Evolutionary conservation across 768 basidiomycete genomes (phyloP).

Genomic region (Leccinum aurantiacum): DNA sequence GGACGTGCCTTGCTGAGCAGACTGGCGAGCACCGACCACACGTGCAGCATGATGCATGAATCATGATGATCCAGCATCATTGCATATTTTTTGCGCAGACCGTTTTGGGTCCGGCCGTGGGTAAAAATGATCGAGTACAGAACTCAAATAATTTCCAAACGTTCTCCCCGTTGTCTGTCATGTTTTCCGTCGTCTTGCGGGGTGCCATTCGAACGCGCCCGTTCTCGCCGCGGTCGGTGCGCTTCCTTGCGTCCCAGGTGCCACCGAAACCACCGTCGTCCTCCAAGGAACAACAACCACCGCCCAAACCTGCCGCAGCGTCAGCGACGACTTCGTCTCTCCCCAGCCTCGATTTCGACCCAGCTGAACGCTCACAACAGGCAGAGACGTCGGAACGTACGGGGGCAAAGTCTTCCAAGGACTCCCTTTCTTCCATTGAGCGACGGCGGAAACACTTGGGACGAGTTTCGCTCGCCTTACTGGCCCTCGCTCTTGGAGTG

Average conservation of each 20-base stretch:
- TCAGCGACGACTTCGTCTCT: slow-evolving; percentile 21
- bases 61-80: too few relatives aligned
- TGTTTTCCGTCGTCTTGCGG: slow-evolving; percentile 27
- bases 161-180: not conserved
- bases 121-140: not conserved
- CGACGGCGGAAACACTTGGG: slow-evolving; percentile 58
- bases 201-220: slow-evolving; percentile 22
- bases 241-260: slow-evolving; percentile 20
- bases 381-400: slow-evolving; percentile 52
- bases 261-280: slow-evolving; percentile 18
- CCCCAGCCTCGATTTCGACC: slow-evolving; percentile 67
- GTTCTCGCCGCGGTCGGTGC: slow-evolving; percentile 21
- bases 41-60: too few relatives aligned
- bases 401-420: slow-evolving; percentile 76
- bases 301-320: slow-evolving; percentile 3
- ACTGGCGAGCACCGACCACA: too few relatives aligned
- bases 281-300: slow-evolving; percentile 5
- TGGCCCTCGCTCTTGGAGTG: slow-evolving; percentile 56
- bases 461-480: slow-evolving; percentile 51
- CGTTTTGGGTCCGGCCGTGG: not conserved
- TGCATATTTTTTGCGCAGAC: too few relatives aligned
- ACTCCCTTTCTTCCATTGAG: slow-evolving; percentile 78
- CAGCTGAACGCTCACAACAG: slow-evolving; percentile 40
- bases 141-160: not conserved
- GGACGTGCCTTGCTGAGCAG: too few relatives aligned